phyloP scores from a whole-genome alignment of 2,329 filamentous ascomycete species.

The Emmonsiellopsis sp. region DNA sequence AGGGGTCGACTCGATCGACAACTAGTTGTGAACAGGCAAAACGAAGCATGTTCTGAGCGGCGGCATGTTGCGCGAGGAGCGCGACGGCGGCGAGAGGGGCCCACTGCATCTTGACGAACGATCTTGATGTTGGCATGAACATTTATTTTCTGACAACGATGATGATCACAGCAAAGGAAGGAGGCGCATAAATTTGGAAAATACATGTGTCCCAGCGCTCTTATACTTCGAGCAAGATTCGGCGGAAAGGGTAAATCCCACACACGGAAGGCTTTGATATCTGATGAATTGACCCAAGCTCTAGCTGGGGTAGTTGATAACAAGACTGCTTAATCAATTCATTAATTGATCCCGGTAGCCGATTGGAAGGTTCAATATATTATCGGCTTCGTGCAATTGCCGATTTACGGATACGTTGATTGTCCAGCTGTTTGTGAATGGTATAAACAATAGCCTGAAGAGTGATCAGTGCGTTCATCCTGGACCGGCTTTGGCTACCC shows the following conservation, averaged over 20 bases:
- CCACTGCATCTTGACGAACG: neutral
- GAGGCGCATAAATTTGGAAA: neutral
- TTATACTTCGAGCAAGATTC: neutral
- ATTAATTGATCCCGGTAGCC: neutral
- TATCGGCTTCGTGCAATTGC: neutral
- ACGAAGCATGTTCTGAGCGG: neutral
- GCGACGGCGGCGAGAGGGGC: neutral
- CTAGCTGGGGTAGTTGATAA: neutral
- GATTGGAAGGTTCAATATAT: neutral
- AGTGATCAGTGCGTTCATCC: too few relatives aligned
- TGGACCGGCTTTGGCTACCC: too few relatives aligned
- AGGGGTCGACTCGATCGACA: conserved; percentile 38
- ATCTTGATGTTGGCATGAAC: neutral
- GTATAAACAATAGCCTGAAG: too few relatives aligned
- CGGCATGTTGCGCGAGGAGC: neutral
- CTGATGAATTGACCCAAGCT: neutral
- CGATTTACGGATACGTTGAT: neutral
- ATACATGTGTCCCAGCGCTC: neutral
- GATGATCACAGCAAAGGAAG: neutral
- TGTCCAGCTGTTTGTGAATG: neutral
- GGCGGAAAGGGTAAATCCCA: neutral
- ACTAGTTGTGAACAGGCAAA: conserved; percentile 11
- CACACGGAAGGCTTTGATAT: neutral
- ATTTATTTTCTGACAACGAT: neutral
- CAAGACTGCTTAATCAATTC: neutral